phyloP scores from a whole-genome alignment of 306 rosid species.

The Lupinus albus region DNA sequence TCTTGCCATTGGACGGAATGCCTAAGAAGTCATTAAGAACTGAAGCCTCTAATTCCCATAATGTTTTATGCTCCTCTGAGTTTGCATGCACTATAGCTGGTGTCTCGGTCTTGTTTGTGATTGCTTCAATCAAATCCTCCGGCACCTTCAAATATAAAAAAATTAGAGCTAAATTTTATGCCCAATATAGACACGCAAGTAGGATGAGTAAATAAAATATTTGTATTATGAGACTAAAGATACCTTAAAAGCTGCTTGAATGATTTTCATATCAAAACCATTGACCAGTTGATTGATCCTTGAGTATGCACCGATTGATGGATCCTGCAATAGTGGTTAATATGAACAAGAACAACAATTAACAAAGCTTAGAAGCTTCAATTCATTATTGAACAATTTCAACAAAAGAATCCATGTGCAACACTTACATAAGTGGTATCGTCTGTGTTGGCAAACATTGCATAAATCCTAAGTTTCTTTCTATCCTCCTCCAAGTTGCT shows the following conservation, averaged over 20 bases:
- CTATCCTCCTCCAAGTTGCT: conserved; percentile 63
- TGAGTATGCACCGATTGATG: conserved; percentile 75
- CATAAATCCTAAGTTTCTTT: conserved; percentile 67
- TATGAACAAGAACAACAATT: conserved; percentile 32
- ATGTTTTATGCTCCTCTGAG: conserved; percentile 36
- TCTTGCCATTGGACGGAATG: conserved; percentile 41
- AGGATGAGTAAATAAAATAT: not conserved
- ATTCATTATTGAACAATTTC: not conserved
- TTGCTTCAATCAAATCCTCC: conserved; percentile 60
- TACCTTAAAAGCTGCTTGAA: conserved; percentile 76
- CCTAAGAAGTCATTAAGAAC: conserved; percentile 43
- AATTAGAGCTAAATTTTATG: not conserved
- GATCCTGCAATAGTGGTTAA: conserved; percentile 53
- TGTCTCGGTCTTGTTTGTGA: conserved; percentile 45
- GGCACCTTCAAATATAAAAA: conserved; percentile 57
- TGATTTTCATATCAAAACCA: conserved; percentile 67
- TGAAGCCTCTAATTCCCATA: conserved; percentile 55
- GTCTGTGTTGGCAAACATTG: conserved; percentile 63
- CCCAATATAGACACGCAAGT: not conserved
- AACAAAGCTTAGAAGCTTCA: conserved; percentile 31
- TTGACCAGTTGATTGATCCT: conserved; percentile 58
- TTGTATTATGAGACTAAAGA: not conserved
- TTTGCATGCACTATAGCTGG: conserved; percentile 69
- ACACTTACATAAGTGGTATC: conserved; percentile 55
- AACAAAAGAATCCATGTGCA: conserved; percentile 10